phyloP scores from a whole-genome alignment of 2,329 filamentous ascomycete species.

The Neoscytalidium dimidiatum region DNA sequence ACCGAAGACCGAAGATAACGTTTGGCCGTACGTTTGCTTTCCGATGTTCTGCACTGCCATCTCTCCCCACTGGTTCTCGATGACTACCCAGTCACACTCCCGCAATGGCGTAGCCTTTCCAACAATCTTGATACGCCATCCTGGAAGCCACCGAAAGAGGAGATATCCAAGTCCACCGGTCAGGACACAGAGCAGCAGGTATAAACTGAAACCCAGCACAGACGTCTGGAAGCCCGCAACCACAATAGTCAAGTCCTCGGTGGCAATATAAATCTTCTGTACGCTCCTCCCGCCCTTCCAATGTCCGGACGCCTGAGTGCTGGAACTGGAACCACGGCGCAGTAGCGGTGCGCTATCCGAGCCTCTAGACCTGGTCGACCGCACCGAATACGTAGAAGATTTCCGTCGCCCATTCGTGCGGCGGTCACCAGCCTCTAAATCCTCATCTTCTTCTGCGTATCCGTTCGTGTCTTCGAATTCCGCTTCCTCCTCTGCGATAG shows the following conservation, averaged over 20 bases:
- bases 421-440: slow-evolving; percentile 45
- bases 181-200: slow-evolving; percentile 68
- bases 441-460: slow-evolving; percentile 51
- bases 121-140: slow-evolving; percentile 77
- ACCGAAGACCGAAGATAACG: slow-evolving; percentile 71
- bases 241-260: slow-evolving; percentile 91
- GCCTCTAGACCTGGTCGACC: slow-evolving; percentile 49
- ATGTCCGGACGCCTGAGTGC: slow-evolving; percentile 66
- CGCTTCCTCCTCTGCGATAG: slow-evolving; percentile 25
- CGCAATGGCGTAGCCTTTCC: slow-evolving; percentile 69
- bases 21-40: slow-evolving; percentile 59
- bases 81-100: slow-evolving; percentile 85
- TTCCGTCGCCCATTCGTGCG: slow-evolving; percentile 58
- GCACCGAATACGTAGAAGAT: slow-evolving; percentile 62
- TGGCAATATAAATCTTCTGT: slow-evolving; percentile 91
- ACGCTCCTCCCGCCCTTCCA: slow-evolving; percentile 64
- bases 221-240: slow-evolving; percentile 89
- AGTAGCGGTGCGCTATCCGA: slow-evolving; percentile 64
- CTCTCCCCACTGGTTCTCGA: slow-evolving; percentile 98
- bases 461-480: slow-evolving; percentile 20
- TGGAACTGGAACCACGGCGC: slow-evolving; percentile 68
- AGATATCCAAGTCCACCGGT: slow-evolving; percentile 81
- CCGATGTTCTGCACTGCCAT: slow-evolving; percentile 74
- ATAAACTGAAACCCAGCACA: slow-evolving; percentile 65
- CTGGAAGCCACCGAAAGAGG: slow-evolving; percentile 84